These are phyloP conservation scores for Penicillium egyptiacum DNA, from an alignment of 495 filamentous ascomycete species.

Conservation along the genomic window DNA sequence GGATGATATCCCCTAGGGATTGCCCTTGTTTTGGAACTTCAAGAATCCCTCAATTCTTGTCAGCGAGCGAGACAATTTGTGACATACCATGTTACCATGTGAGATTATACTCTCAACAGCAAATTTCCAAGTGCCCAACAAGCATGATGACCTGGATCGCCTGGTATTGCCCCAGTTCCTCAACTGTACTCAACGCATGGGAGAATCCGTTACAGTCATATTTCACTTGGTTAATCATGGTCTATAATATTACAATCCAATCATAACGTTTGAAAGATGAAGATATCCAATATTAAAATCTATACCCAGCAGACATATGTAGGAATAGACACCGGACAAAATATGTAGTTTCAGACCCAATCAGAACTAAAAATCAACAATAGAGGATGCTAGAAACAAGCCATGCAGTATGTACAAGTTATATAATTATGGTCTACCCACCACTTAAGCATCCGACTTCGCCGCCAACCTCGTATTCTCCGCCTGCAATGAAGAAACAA, in stretches of 20 bases:
- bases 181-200: not conserved
- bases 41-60: not conserved
- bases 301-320: not conserved
- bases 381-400: not conserved
- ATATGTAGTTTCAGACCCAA: not conserved
- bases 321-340: not conserved
- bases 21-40: not conserved
- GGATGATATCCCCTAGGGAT: not conserved
- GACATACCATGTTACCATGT: not conserved
- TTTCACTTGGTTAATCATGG: not conserved
- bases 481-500: slow-evolving; percentile 62
- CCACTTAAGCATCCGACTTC: slow-evolving; percentile 12
- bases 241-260: not conserved
- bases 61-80: not conserved
- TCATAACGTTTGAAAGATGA: not conserved
- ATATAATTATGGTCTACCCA: not conserved
- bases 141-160: not conserved
- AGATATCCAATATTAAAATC: not conserved
- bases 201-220: not conserved
- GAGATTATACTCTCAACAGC: not conserved
- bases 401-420: slow-evolving; percentile 4
- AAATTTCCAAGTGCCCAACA: not conserved
- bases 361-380: not conserved
- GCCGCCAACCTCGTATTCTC: slow-evolving; percentile 56
- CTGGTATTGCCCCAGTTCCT: not conserved